Conservation (phyloP, 345 rosid species). For the Cardamine occulta region DNA sequence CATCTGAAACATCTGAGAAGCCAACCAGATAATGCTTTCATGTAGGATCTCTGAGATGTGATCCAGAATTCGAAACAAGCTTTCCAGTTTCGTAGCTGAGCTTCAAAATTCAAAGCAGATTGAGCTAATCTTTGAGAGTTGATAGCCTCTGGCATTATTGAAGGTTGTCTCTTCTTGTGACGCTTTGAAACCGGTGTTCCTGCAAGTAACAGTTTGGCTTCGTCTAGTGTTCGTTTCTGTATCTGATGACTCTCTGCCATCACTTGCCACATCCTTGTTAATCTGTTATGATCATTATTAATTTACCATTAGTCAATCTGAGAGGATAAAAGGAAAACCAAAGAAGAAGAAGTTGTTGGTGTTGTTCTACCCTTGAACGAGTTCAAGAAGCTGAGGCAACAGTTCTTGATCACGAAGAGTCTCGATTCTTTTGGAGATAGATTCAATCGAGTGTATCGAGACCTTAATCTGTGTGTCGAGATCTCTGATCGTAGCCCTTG, state of each 20-base stretch:
- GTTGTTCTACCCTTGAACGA: conserved; percentile 90
- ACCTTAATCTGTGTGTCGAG: conserved; percentile 81
- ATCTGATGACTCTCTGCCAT: conserved; percentile 91
- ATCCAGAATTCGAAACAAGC: conserved; percentile 85
- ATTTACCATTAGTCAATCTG: background rate
- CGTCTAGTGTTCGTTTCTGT: conserved; percentile 83
- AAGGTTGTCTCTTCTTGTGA: conserved; percentile 51
- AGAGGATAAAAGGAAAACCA: conserved; percentile 13
- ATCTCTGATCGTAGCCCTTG: conserved; percentile 72
- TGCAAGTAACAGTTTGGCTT: conserved; percentile 86
- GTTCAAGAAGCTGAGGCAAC: conserved; percentile 89
- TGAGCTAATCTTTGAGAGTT: conserved; percentile 75
- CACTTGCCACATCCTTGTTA: conserved; percentile 92
- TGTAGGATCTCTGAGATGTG: conserved; percentile 81
- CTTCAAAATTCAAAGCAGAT: conserved; percentile 77
- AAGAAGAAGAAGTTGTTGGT: background rate
- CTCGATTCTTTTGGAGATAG: conserved; percentile 87
- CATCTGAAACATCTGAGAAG: conserved; percentile 72
- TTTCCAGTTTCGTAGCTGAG: conserved; percentile 88
- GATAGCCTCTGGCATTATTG: conserved; percentile 57
- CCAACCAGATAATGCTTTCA: conserved; percentile 87
- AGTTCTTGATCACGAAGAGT: conserved; percentile 89
- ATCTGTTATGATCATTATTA: conserved; percentile 49
- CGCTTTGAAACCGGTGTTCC: conserved; percentile 76
- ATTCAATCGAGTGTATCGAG: conserved; percentile 87